Evolutionary conservation across 2,329 filamentous ascomycete species (phyloP).

Genomic region (Lachnellula hyalina): DNA sequence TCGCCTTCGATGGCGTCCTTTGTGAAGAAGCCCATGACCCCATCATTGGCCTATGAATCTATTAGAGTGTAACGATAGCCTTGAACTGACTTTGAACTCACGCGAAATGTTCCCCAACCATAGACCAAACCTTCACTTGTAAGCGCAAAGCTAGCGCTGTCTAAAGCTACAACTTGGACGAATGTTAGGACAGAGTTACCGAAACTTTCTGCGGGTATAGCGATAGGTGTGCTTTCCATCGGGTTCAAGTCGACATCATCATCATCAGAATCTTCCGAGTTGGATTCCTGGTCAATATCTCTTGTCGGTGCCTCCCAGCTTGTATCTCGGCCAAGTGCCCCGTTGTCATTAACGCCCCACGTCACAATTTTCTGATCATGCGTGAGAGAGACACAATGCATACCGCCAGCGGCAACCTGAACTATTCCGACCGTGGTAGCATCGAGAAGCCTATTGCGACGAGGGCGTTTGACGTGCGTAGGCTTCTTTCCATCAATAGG

Average conservation of each 20-base stretch:
- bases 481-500: constrained; percentile 52
- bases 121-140: constrained; percentile 71
- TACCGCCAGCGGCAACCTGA: constrained; percentile 71
- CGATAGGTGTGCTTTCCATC: constrained; percentile 34
- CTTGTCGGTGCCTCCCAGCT: constrained; percentile 59
- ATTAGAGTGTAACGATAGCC: constrained; percentile 7
- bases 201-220: constrained; percentile 56
- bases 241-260: constrained; percentile 60
- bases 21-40: constrained; percentile 49
- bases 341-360: constrained; percentile 84
- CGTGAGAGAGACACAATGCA: constrained; percentile 73
- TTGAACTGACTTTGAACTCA: constrained; percentile 32
- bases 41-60: constrained; percentile 49
- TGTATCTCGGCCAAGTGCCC: constrained; percentile 71
- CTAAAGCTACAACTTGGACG: constrained; percentile 64
- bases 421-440: constrained; percentile 59
- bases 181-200: constrained; percentile 45
- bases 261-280: constrained; percentile 41
- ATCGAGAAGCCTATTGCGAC: constrained; percentile 57
- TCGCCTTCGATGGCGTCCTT: background rate
- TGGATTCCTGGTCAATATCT: constrained; percentile 40
- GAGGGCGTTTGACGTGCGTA: constrained; percentile 68
- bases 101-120: constrained; percentile 77
- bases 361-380: constrained; percentile 75
- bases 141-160: constrained; percentile 71